Conservation (phyloP, 2,329 filamentous ascomycete genomes). For the Botrytis tulipae region DNA sequence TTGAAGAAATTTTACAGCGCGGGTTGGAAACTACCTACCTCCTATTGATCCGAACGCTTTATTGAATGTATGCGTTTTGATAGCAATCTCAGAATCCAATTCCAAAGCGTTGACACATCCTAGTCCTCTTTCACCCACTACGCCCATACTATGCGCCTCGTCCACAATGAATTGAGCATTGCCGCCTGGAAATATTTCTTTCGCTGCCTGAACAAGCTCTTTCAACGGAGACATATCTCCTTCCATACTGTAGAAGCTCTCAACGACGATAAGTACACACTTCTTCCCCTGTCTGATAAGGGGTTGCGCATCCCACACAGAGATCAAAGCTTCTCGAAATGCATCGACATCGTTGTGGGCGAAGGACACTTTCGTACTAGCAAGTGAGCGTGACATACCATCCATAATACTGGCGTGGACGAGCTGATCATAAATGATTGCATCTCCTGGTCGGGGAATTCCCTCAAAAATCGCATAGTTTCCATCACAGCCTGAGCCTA, state of each 20-base stretch:
- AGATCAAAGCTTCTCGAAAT: not conserved
- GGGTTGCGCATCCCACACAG: not conserved
- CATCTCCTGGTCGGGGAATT: not conserved
- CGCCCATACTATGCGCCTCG: not conserved
- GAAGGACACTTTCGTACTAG: not conserved
- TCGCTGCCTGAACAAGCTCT: not conserved
- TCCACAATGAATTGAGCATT: not conserved
- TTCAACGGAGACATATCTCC: not conserved
- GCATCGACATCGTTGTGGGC: not conserved
- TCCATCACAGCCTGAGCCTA: not conserved
- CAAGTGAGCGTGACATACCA: not conserved
- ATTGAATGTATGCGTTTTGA: not conserved
- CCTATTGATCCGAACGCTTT: constrained; percentile 3
- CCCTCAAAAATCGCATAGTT: not conserved
- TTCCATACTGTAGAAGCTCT: constrained; percentile 6
- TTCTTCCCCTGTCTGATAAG: not conserved
- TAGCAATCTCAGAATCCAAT: not conserved
- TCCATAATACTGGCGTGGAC: not conserved
- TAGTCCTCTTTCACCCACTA: not conserved
- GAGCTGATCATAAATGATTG: constrained; percentile 1
- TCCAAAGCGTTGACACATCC: not conserved
- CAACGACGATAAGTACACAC: not conserved
- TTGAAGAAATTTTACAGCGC: too few species aligned
- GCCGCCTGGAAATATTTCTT: not conserved
- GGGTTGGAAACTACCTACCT: too few species aligned